phyloP scores from a whole-genome alignment of 1,284 basidiomycete species.

The Fomitopsis betulina region DNA sequence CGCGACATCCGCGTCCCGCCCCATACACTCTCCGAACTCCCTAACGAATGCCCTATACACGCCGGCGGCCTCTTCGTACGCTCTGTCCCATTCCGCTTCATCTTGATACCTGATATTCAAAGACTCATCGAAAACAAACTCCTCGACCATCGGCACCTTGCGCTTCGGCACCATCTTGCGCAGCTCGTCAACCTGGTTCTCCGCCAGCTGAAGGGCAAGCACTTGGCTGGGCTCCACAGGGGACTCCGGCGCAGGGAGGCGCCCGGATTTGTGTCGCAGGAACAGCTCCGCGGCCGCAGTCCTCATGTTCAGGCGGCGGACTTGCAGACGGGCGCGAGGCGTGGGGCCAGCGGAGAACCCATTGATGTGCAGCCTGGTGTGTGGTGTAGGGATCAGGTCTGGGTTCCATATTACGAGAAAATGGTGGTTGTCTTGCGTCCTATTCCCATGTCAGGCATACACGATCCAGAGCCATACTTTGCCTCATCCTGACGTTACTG shows the following conservation, averaged over 20 bases:
- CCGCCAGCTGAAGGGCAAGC: background rate
- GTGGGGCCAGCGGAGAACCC: background rate
- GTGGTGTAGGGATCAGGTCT: background rate
- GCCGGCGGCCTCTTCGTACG: background rate
- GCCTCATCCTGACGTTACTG: background rate
- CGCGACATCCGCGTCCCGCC: background rate
- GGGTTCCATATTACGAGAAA: background rate
- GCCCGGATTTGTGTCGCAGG: background rate
- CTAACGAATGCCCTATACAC: background rate
- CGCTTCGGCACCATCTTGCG: background rate
- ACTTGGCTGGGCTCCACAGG: background rate
- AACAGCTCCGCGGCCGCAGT: too few species aligned
- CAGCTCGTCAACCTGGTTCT: background rate
- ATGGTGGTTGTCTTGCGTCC: background rate
- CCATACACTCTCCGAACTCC: background rate
- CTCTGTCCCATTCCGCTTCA: background rate
- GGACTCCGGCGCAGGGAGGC: too few species aligned
- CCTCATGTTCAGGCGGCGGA: too few species aligned
- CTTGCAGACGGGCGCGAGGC: background rate
- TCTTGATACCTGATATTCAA: background rate
- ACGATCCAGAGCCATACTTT: background rate
- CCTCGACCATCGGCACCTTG: background rate
- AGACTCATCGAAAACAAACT: background rate
- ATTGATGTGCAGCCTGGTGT: background rate
- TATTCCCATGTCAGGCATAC: background rate